phyloP scores from a whole-genome alignment of 2,329 filamentous ascomycete species.

The Cercospora brassicicola region DNA sequence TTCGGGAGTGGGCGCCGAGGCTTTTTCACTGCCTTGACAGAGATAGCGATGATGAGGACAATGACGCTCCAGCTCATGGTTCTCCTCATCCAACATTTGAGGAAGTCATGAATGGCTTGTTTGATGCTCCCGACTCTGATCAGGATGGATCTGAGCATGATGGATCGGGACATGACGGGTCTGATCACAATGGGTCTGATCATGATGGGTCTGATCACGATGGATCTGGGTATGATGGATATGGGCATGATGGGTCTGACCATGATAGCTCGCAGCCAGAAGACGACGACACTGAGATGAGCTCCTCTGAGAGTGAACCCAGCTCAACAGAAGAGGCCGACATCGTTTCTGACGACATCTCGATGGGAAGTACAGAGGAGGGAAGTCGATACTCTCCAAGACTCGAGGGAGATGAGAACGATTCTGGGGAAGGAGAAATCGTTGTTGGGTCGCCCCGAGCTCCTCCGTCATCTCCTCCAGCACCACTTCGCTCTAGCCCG shows the following conservation, averaged over 20 bases:
- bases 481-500: not conserved
- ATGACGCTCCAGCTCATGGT: not conserved
- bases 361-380: not conserved
- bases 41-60: not conserved
- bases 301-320: not conserved
- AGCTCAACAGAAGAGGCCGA: not conserved
- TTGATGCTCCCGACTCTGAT: not conserved
- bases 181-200: not conserved
- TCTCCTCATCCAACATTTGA: not conserved
- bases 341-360: not conserved
- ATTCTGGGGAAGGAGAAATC: not conserved
- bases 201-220: not conserved
- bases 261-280: not conserved
- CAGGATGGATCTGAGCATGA: not conserved
- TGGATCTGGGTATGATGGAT: not conserved
- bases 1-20: not conserved
- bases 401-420: not conserved
- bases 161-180: not conserved
- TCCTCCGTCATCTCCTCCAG: not conserved
- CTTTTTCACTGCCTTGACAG: not conserved
- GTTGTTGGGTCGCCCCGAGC: not conserved
- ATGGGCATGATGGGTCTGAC: not conserved
- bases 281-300: not conserved
- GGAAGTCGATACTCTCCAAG: not conserved
- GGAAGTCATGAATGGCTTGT: not conserved